Base-by-base conservation (phyloP, 2,329 filamentous ascomycete species). In the Fusarium sp. region DNA sequence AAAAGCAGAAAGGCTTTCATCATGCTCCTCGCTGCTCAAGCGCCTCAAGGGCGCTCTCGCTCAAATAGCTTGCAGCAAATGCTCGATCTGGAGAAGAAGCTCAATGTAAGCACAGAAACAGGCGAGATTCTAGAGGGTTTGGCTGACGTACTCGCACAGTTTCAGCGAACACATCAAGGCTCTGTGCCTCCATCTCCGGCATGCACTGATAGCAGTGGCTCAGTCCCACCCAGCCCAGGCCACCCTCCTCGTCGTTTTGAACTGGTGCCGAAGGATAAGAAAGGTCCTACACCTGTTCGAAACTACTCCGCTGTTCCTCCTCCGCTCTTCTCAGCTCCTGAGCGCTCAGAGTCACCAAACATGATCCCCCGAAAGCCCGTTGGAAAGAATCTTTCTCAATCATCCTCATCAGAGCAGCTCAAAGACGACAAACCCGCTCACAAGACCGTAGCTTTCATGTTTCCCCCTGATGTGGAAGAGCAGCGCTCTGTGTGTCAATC, bases 51-150 rank as follows among this genome's bases (percentile, higher is more conserved):
- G 69, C 75, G 74, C 39, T 15, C 63, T 53, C 75, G 76, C 65
- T 82, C 83, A 69, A 84, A 84, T 76, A 88, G 85, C 78, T 85
- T 90, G 71, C 84, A 89, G 78, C 84, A 83, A 65, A 90, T 90
- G 88, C 82, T 90, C 53, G 87, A 90, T 73, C 80, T 90, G 56
- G 89, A 90, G 76, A 88, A 86, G 76, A 84, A 83, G 77, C 85
- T 83, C 79, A 89, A 88, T 86, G 89, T 90, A 82, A 82, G 83
- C 77, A 49, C 44, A 15, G 29, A 33, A 35, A n/a, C 7, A 4
- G 7, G 1, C 14, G 15, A 4, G 5, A 38, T 31, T 15, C 7
- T 39, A 18, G 14, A 50, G 10, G 49, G 68, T 33, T 31, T 65
- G 7, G 22, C 65, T 71, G 42, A 71, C 55, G 27, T 22, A 18